Evolutionary conservation across 768 basidiomycete genomes (phyloP), one percentile per base, ranked within the genome.

Genomic region (Sistotremastrum suecicum): DNA sequence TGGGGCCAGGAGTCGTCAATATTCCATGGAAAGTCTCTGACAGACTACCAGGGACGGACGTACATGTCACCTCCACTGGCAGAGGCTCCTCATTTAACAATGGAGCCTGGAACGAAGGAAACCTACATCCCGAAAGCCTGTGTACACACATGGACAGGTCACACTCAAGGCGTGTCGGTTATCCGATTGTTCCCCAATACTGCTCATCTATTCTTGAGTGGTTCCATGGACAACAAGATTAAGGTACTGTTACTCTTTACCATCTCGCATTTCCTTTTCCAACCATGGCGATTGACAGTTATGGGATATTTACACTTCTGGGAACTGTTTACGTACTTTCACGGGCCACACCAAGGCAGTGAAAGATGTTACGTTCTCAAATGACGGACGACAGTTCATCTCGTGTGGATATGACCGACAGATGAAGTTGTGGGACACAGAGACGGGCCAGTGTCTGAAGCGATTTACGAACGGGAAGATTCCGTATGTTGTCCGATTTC

Each of bases 371-470:
- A 80, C 80, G 6, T 99, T 99, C 63, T 90, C 90, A 44, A 97
- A 95, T 58, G 85, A 89, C 51, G 95, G 95, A 1, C 74, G 72
- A 34, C 73, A 71, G 51, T 98, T 99, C 68, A 61, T 99, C 42
- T 91, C 87, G 10, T 94, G 92, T 53, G 82, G 78, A 43, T 98
- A 95, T 56, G 95, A 99, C 62, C 83, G 91, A 43, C 84, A 90
- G 60, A 91, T 98, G 80, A 99, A 99, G 64, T 71, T 97, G 8
- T 99, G 95, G 95, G 94, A 99, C 56, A 97, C 95, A 12, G 95
- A 99, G 66, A 98, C 95, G 0, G 94, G 91, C 1, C 88, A 97
- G 66, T 98, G 95, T 65, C 64, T 95, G 49, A 86, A 97, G 61
- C 83, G 92, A 5, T 99, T 98, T 66, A 83, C 85, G 52, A 98